Base-by-base conservation (phyloP, 805 yeast genomes). In the Debaryomyces hansenii region DNA sequence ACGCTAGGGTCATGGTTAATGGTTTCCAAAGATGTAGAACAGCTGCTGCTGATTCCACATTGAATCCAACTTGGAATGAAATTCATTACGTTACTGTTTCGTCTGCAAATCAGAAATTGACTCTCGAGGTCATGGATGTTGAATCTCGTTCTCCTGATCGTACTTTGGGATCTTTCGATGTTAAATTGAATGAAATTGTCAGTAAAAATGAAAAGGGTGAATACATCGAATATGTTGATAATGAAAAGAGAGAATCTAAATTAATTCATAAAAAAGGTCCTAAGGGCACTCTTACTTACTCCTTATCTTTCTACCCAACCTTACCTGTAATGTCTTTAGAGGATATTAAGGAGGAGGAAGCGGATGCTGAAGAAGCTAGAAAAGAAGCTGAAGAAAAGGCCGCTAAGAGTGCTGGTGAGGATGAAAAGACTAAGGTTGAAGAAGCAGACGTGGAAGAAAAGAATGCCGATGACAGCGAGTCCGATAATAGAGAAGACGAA, bases 51-150 rank as follows among this genome's bases (percentile, higher is more conserved):
- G 83, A 80, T 18, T 79, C 84, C 20, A 83, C 88, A 0, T 72
- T 84, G 56, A 74, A 87, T 52, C 99, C 99, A 5, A 82, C 80
- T 5, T 94, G 90, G 87, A 82, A 91, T 62, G 91, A 90, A 63
- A 75, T 87, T 2, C 71, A 89, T 42, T 94, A 89, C 66, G 80
- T 89, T 24, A 85, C 97, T 4, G 80, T 94, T 14, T 80, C 95
- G 5, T 85, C 92, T 38, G 82, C 90, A 20, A 85, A 86, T 61
- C 97, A 91, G 66, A 84, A 78, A 58, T 67, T 94, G 51, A 83
- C 91, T 1, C 63, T 94, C 46, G 98, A 94, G 63, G 95, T 84
- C 5, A 87, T 94, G 96, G 98, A 94, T 68, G 87, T 86, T 29
- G 92, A 91, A 68, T 78, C 78, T 48, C 77, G 70, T 44, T 80